Conservation (phyloP, 2,329 filamentous ascomycete genomes). For the Cladobotryum mycophilum region DNA sequence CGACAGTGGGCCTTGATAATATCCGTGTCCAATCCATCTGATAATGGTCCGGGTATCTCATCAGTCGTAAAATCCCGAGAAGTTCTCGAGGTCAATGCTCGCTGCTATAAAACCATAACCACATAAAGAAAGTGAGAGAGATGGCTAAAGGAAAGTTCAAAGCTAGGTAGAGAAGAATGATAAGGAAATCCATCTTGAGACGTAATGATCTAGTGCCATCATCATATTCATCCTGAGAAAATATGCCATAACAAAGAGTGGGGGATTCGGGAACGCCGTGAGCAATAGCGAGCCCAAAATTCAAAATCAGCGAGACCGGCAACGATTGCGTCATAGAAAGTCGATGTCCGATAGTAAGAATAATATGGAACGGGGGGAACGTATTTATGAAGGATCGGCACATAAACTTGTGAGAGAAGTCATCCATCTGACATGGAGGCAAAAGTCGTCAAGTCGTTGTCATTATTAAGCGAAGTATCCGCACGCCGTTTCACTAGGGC, state of each 20-base stretch:
- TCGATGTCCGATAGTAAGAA: too few species aligned
- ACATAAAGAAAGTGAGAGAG: not conserved
- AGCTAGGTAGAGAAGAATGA: not conserved
- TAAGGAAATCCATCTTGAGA: not conserved
- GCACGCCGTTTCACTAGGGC: not conserved
- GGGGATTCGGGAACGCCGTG: not conserved
- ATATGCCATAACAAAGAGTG: not conserved
- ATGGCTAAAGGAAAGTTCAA: not conserved
- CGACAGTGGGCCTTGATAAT: too few species aligned
- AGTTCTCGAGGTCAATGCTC: not conserved
- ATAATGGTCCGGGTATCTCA: not conserved
- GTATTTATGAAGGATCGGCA: too few species aligned
- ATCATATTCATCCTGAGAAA: not conserved
- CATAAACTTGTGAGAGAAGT: too few species aligned
- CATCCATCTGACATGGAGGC: too few species aligned
- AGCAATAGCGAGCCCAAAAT: not conserved
- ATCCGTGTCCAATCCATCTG: constrained; percentile 6
- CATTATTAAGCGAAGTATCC: too few species aligned
- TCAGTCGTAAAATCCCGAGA: not conserved
- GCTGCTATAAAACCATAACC: not conserved
- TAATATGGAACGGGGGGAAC: too few species aligned
- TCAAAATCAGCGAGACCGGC: not conserved
- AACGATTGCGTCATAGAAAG: not conserved
- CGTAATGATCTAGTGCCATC: not conserved
- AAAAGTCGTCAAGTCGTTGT: too few species aligned